Conservation (phyloP, 2,329 filamentous ascomycete species). For the Colletotrichum eremochloae region DNA sequence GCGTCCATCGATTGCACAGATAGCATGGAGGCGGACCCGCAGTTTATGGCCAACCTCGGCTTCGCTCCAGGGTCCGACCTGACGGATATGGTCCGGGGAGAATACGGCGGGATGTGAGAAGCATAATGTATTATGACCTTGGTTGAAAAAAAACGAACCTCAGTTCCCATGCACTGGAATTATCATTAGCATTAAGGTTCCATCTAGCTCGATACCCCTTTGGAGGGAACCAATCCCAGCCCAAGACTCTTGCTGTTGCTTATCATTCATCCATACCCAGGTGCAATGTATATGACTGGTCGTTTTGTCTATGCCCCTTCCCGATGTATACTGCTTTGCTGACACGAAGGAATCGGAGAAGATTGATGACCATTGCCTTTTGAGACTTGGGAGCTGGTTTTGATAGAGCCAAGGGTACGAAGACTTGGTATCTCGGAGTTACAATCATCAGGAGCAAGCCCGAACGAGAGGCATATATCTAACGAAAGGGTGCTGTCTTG, state of each 20-base stretch:
- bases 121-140: constrained; percentile 36
- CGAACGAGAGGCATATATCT: background rate
- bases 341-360: background rate
- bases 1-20: constrained; percentile 64
- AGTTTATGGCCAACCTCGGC: constrained; percentile 77
- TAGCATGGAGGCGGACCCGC: constrained; percentile 66
- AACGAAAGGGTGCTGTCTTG: background rate
- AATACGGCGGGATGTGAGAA: constrained; percentile 50
- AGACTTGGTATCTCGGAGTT: constrained; percentile 6
- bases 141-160: constrained; percentile 20
- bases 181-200: background rate
- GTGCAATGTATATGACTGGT: background rate
- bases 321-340: background rate
- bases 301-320: background rate
- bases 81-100: constrained; percentile 60
- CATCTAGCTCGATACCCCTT: background rate
- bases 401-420: background rate
- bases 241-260: background rate
- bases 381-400: background rate
- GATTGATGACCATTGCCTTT: background rate
- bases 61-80: constrained; percentile 74
- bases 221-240: background rate
- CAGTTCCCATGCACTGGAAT: constrained; percentile 8
- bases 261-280: constrained; percentile 28
- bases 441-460: constrained; percentile 14